Base-by-base conservation (phyloP, 345 rosid genomes). In the Corymbia maculata region DNA sequence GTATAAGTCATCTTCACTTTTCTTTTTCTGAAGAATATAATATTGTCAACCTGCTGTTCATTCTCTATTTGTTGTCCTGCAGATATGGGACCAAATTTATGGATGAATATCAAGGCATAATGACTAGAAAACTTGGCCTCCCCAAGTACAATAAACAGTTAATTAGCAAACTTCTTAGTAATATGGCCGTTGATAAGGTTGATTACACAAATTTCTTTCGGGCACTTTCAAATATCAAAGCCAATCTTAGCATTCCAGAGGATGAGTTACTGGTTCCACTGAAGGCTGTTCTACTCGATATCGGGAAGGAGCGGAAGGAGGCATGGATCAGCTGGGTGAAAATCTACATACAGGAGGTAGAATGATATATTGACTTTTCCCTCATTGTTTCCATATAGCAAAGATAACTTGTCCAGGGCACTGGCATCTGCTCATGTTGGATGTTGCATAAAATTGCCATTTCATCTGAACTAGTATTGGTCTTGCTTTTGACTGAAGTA, bases 101-200 rank as follows among this genome's bases (percentile, higher is more conserved):
- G 99, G 99, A 97, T 49, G 99, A 95, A 86, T 98, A 98, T 93
- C 98, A 97, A 93, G 95, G 95, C 86, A 94, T 95, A 90, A 97
- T 98, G 98, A 94, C 96, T 22, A 93, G 86, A 90, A 98, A 98
- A 93, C 98, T 98, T 85, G 99, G 99, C 86, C 96, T 98, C 11
- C 93, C 97, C 30, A 97, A 96, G 91, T 98, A 98, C 92, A 98
- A 96, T 91, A 98, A 98, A 90, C 97, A 96, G 87, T 91, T 97
- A 89, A 94, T 96, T 59, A 87, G 97, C 86, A 94, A 95, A 89
- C 98, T 98, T 85, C 96, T 98, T 47, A 96, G 94, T 89, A 98
- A 97, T 90, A 93, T 98, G 99, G 97, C 99, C 51, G 97, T 98
- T 32, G 99, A 98, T 90, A 98, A 98, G 93, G 99, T 97, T 89